Percentiles rank a stretch among this genome's conserved stretches.
Evolutionary conservation across 2,329 filamentous ascomycete genomes (phyloP).

Genomic region (Aspergillus ochraceus): DNA sequence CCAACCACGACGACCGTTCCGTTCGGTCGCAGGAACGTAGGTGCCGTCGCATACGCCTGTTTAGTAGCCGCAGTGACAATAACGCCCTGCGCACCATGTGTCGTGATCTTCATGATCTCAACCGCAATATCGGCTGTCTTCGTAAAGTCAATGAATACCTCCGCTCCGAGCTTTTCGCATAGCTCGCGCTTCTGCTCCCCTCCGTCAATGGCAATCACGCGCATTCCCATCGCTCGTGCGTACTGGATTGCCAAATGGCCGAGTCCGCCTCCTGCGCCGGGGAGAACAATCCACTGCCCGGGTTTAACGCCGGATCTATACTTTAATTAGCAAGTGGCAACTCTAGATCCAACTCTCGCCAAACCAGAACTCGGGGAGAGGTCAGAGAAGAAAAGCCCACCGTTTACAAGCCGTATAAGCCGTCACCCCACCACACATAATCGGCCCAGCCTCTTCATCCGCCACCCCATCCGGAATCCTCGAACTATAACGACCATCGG

Average conservation of each 20-base stretch:
- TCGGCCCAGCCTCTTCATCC: constrained; percentile 20
- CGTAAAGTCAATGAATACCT: constrained; percentile 75
- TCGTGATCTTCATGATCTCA: constrained; percentile 77
- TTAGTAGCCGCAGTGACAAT: constrained; percentile 82
- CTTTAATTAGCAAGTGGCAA: not conserved
- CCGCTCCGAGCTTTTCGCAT: constrained; percentile 65
- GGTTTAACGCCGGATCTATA: not conserved
- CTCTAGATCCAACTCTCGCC: too few relatives aligned
- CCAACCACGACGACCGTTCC: constrained; percentile 86
- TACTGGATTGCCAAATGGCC: constrained; percentile 81
- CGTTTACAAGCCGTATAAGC: constrained; percentile 22
- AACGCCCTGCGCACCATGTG: constrained; percentile 83
- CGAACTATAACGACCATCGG: constrained; percentile 15
- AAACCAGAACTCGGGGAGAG: too few relatives aligned
- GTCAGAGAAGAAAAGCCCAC: not conserved
- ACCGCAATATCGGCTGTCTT: constrained; percentile 73
- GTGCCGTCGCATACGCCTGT: constrained; percentile 92
- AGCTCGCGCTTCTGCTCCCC: constrained; percentile 77
- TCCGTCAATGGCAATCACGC: constrained; percentile 76
- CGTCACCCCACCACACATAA: constrained; percentile 25
- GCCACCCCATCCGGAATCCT: constrained; percentile 19
- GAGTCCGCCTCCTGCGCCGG: constrained; percentile 56
- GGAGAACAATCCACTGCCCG: constrained; percentile 29
- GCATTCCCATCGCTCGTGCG: constrained; percentile 84
- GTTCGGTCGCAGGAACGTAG: constrained; percentile 77